Evolutionary conservation across 2,329 filamentous ascomycete species (phyloP).

Genomic region (Aspergillus hiratsukae): DNA sequence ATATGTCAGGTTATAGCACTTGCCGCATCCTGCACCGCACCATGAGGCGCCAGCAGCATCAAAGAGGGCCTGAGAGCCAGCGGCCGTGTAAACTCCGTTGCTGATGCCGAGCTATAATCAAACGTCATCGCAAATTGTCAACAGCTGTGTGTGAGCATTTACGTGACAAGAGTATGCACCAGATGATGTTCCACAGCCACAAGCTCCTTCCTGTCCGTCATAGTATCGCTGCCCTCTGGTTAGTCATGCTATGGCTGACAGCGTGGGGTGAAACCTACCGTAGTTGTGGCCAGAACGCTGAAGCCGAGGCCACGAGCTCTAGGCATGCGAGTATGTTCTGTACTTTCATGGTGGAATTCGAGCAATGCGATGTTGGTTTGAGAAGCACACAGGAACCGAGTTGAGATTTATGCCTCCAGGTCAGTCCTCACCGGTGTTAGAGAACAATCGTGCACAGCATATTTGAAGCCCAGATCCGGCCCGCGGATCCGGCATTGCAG

Average conservation of each 20-base stretch:
- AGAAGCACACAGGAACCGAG: no score
- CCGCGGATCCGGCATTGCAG: background rate
- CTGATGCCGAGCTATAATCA: constrained; percentile 1
- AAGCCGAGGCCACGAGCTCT: background rate
- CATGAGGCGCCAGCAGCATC: constrained; percentile 17
- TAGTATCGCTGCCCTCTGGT: constrained; percentile 24
- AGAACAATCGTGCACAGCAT: background rate
- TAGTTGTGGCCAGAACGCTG: background rate
- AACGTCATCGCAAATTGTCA: background rate
- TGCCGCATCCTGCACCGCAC: constrained; percentile 24
- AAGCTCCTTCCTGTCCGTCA: constrained; percentile 28
- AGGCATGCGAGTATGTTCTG: background rate
- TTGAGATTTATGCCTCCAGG: background rate
- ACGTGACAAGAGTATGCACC: constrained; percentile 28
- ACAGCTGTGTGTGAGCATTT: background rate
- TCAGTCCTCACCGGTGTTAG: background rate
- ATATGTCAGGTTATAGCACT: constrained; percentile 23
- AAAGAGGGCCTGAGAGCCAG: constrained; percentile 21
- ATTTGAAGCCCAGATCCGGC: background rate
- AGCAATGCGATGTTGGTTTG: background rate
- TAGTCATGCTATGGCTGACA: background rate
- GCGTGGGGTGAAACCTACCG: background rate
- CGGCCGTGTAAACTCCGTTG: constrained; percentile 19
- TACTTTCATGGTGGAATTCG: background rate
- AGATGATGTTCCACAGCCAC: constrained; percentile 25